A percentile compares a stretch with the other conserved stretches of the same genome.
phyloP scores from a whole-genome alignment of 108 stramenopile genomes.

The Craspedostauros australis region DNA sequence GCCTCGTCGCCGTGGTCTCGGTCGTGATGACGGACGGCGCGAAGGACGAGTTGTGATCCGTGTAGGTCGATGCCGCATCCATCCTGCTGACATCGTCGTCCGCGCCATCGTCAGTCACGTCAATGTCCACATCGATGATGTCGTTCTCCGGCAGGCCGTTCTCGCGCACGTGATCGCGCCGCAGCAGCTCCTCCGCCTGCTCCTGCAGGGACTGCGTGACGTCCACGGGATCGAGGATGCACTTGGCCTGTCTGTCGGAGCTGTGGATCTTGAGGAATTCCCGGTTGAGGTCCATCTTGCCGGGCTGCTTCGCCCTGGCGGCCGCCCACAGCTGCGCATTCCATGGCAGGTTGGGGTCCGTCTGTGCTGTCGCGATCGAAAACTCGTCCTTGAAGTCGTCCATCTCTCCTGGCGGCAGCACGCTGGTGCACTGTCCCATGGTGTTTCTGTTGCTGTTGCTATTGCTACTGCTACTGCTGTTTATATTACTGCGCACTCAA shows the following conservation, averaged over 20 bases:
- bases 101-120: too few relatives aligned
- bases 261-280: background rate
- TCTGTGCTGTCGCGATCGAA: too few relatives aligned
- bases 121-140: background rate
- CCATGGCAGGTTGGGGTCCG: too few relatives aligned
- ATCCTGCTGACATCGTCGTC: background rate
- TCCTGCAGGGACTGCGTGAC: background rate
- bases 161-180: background rate
- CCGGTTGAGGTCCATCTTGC: background rate
- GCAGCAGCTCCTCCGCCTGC: background rate
- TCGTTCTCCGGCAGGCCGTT: background rate
- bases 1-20: conserved; percentile 2
- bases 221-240: background rate
- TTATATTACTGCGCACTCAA: too few relatives aligned
- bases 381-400: too few relatives aligned
- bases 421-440: too few relatives aligned
- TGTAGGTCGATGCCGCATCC: background rate
- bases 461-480: too few relatives aligned
- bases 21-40: conserved; percentile 6
- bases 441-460: too few relatives aligned
- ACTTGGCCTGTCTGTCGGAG: background rate
- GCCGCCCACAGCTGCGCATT: too few relatives aligned
- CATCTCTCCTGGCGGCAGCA: too few relatives aligned
- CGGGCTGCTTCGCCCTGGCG: too few relatives aligned
- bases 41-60: background rate